Evolutionary conservation across 768 basidiomycete species (phyloP).

Genomic region (Lenzites betulinus): DNA sequence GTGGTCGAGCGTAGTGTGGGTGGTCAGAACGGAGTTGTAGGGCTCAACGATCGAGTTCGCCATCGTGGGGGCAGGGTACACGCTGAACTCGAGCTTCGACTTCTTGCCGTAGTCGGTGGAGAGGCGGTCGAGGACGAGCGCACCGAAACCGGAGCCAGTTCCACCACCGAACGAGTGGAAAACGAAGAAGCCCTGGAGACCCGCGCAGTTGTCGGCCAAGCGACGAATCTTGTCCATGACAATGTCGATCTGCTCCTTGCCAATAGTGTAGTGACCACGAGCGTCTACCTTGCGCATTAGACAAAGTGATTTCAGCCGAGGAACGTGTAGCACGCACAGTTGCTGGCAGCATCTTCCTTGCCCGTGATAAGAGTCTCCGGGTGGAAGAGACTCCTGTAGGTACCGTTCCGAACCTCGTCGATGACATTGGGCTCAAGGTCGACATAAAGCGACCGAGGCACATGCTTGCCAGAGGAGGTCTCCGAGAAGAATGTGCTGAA

Average conservation of each 20-base stretch:
- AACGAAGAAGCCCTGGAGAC: constrained; percentile 99
- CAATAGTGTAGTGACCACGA: constrained; percentile 98
- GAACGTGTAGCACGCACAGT: constrained; percentile 63
- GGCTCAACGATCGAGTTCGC: constrained; percentile 98
- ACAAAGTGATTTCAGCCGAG: background rate
- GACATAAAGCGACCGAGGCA: constrained; percentile 96
- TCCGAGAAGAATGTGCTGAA: constrained; percentile 99
- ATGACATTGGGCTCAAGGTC: constrained; percentile 98
- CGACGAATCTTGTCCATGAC: constrained; percentile 98
- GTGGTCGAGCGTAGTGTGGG: constrained; percentile 98
- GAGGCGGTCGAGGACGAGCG: constrained; percentile 93
- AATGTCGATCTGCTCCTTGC: constrained; percentile 96
- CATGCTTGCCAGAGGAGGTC: constrained; percentile 94
- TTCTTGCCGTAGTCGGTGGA: constrained; percentile 99
- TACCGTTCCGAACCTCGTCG: constrained; percentile 94
- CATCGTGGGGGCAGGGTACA: constrained; percentile 93
- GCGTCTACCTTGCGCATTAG: constrained; percentile 61
- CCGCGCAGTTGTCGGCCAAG: constrained; percentile 96
- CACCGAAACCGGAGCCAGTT: constrained; percentile 99
- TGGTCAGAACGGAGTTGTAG: constrained; percentile 97
- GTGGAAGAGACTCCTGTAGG: constrained; percentile 97
- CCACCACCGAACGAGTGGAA: constrained; percentile 99
- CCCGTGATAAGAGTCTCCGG: constrained; percentile 98
- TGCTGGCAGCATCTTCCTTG: constrained; percentile 99
- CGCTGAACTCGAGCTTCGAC: constrained; percentile 97